Conservation (phyloP, 768 basidiomycete genomes). For the Rickenella mellea region DNA sequence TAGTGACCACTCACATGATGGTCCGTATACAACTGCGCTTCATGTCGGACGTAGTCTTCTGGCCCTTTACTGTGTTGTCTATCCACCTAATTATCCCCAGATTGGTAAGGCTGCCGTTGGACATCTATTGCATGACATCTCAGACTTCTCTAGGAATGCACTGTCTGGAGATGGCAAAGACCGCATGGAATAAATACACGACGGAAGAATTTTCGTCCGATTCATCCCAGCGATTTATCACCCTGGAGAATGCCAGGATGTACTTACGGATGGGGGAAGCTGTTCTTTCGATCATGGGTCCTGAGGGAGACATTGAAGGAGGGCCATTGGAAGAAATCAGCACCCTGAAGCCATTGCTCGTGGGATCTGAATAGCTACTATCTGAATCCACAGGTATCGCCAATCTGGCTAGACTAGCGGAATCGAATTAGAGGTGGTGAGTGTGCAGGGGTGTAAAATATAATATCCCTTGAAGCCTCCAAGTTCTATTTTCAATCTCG, state of each 20-base stretch:
- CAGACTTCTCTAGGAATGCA: slow-evolving; percentile 50
- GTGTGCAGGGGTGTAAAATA: too few relatives aligned
- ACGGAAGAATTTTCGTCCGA: too few relatives aligned
- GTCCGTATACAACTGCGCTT: slow-evolving; percentile 41
- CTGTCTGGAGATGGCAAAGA: slow-evolving; percentile 66
- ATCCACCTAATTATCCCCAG: slow-evolving; percentile 74
- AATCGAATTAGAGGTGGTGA: too few relatives aligned
- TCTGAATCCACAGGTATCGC: too few relatives aligned
- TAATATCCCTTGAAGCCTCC: too few relatives aligned
- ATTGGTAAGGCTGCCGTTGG: slow-evolving; percentile 37
- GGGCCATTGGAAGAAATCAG: slow-evolving; percentile 6
- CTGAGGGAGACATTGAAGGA: slow-evolving; percentile 6
- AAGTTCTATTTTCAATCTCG: too few relatives aligned
- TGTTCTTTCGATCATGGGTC: slow-evolving; percentile 4
- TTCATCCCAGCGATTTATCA: slow-evolving; percentile 8
- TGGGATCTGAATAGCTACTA: too few relatives aligned
- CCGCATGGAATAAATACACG: slow-evolving; percentile 59
- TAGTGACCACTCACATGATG: slow-evolving; percentile 62
- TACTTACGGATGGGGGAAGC: not conserved
- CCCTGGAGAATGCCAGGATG: slow-evolving; percentile 7
- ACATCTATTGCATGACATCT: not conserved
- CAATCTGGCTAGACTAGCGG: too few relatives aligned
- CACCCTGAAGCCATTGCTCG: slow-evolving; percentile 3
- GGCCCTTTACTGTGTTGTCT: slow-evolving; percentile 59
- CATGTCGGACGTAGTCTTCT: slow-evolving; percentile 47